Evolutionary conservation across 75 land plant genomes (phyloP), one percentile per base, ranked within the genome.

Genomic region (Larix kaempferi): DNA sequence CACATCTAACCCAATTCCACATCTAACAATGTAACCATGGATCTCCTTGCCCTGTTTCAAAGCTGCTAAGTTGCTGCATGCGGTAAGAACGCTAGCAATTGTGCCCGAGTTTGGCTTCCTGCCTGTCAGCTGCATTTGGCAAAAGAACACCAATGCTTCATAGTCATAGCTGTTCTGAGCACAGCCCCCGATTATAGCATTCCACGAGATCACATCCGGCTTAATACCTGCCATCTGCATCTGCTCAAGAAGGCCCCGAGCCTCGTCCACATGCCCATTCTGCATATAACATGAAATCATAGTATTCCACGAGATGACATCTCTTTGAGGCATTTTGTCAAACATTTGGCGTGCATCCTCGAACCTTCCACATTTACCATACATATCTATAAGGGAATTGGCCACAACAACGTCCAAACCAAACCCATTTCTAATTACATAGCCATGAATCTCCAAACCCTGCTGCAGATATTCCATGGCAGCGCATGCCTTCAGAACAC

Each of bases 101-200:
- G 92, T 57, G n/a, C 84, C 79, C 44, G 76, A 77, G 77, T 56
- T 66, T 35, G 87, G 85, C 65, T 78, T 69, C n/a, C 83, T 44
- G 56, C 88, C 89, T 13, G 56, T 65, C 6, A 66, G 59, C 60
- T 78, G 71, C 94, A 92, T 92, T 79, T 81, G 81, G 19, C 78
- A 83, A 39, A 86, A 88, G 14, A 90, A 81, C 60, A 64, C 12
- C 19, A 88, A 64, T 59, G 87, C 79, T 39, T 84, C 81, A 57
- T 79, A 58, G 26, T 80, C 76, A 27, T 76, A 57, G 25, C 80
- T 88, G 58, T 81, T 82, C 54, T 90, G 85, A 7, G 85, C 79
- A 73, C 86, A 88, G 3, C 86, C 94, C 37, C 87, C 62, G 54
- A 92, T 82, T 80, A 90, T 86, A 2, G 89, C 84, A 76, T 90